Evolutionary conservation across 1,139 yeast genomes (phyloP).

Genomic region (Magnusiomyces tetraspermus): DNA sequence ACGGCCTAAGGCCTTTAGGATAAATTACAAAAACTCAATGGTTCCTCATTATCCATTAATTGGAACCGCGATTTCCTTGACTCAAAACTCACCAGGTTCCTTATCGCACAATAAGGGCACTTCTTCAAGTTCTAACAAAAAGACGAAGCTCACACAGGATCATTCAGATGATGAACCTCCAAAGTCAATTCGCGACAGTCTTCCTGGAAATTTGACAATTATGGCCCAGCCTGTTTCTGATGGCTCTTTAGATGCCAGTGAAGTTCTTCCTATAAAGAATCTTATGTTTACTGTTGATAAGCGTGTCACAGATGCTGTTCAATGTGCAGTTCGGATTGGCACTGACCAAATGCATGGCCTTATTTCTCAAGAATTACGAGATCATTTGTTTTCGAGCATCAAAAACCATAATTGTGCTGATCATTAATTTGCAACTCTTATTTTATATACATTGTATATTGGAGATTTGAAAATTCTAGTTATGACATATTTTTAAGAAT

Average conservation of each 20-base stretch:
- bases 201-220: not conserved
- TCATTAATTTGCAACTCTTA: not conserved
- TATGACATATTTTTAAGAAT: no score
- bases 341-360: conserved; percentile 31
- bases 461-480: no score
- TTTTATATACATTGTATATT: conserved; percentile 11
- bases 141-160: not conserved
- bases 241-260: not conserved
- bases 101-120: not conserved
- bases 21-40: conserved; percentile 24
- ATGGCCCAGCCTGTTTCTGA: not conserved
- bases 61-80: conserved; percentile 8
- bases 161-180: conserved; percentile 4
- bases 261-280: not conserved
- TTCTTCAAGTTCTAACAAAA: not conserved
- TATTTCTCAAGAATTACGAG: conserved; percentile 25
- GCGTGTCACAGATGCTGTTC: conserved; percentile 17
- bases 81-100: not conserved
- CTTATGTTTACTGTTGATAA: conserved; percentile 4
- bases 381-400: conserved; percentile 19
- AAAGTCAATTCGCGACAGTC: conserved; percentile 7
- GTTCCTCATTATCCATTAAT: conserved; percentile 16
- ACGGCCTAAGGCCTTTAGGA: not conserved
- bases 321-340: conserved; percentile 25
- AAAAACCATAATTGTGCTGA: conserved; percentile 8